phyloP scores from a whole-genome alignment of 805 yeast genomes.

The Danielia oregonensis region DNA sequence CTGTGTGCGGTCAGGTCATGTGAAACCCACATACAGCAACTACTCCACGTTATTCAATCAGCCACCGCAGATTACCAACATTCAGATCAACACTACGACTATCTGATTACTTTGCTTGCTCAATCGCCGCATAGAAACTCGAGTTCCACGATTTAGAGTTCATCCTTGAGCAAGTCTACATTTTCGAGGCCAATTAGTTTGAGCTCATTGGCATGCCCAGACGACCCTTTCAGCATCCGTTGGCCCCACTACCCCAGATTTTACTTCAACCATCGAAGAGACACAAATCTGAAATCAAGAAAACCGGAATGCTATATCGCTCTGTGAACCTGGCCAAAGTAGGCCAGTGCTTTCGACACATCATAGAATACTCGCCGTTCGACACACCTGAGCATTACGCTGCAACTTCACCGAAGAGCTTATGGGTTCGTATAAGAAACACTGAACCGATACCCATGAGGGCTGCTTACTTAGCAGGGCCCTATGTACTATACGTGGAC shows the following conservation, averaged over 20 bases:
- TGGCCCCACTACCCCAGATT: background rate
- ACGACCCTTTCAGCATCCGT: no score
- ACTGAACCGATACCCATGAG: constrained; percentile 67
- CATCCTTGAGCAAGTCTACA: no score
- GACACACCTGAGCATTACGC: constrained; percentile 13
- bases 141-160: no score
- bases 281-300: background rate
- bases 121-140: no score
- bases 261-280: background rate
- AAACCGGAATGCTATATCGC: constrained; percentile 8
- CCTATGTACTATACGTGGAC: constrained; percentile 81
- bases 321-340: constrained; percentile 11
- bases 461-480: constrained; percentile 87
- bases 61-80: no score
- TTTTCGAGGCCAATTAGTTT: no score
- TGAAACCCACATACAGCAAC: no score
- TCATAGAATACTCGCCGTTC: constrained; percentile 13
- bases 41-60: no score
- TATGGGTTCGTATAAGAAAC: constrained; percentile 64
- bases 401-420: constrained; percentile 18
- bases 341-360: constrained; percentile 15
- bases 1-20: no score
- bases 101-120: no score
- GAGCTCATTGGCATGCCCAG: no score
- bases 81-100: no score